Conservation (phyloP, 2,329 filamentous ascomycete species). For the Aspergillus ochraceus region DNA sequence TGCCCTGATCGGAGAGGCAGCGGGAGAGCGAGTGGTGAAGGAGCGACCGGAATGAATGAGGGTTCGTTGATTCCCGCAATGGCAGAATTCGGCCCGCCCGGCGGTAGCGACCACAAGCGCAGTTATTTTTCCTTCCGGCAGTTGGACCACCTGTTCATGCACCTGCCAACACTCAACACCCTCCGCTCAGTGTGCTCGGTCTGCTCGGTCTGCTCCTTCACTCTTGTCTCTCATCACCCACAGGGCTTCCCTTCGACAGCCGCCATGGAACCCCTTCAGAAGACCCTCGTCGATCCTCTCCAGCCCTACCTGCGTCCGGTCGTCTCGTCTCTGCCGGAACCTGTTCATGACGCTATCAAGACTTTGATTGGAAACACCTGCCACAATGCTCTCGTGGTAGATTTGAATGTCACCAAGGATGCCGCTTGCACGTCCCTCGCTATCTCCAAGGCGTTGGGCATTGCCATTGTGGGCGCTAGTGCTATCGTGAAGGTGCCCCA, state of each 20-base stretch:
- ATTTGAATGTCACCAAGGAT: conserved; percentile 73
- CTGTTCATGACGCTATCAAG: conserved; percentile 71
- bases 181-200: not conserved
- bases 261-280: conserved; percentile 45
- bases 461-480: conserved; percentile 88
- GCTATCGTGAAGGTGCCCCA: conserved; percentile 95
- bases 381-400: conserved; percentile 81
- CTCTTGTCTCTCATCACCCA: not conserved
- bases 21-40: not conserved
- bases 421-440: conserved; percentile 82
- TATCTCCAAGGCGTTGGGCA: conserved; percentile 86
- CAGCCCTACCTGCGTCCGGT: conserved; percentile 61
- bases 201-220: not conserved
- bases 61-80: conserved; percentile 15
- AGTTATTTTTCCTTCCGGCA: conserved; percentile 7
- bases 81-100: conserved; percentile 28
- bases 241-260: not conserved
- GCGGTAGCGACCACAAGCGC: conserved; percentile 31
- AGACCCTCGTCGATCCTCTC: conserved; percentile 42
- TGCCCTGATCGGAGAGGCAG: not conserved
- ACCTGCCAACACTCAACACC: not conserved
- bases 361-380: conserved; percentile 80
- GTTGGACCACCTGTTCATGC: not conserved
- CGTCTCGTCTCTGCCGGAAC: conserved; percentile 70
- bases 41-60: conserved; percentile 5